phyloP scores from a whole-genome alignment of 2,329 filamentous ascomycete species.

The Drechslerella coelobrocha region DNA sequence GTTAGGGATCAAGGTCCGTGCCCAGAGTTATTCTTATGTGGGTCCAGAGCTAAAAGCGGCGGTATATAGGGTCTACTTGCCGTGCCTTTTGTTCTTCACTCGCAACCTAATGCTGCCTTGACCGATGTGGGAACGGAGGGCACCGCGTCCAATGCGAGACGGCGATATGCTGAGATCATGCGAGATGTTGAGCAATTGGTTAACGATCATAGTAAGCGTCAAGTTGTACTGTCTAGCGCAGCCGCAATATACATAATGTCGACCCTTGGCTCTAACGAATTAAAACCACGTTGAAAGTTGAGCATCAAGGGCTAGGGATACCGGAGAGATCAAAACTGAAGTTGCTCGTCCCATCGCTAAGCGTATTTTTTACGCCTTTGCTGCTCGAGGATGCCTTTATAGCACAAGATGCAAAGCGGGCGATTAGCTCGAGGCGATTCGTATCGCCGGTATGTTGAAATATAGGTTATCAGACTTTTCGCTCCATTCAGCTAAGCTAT shows the following conservation, averaged over 20 bases:
- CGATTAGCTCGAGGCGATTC: constrained; percentile 88
- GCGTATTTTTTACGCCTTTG: constrained; percentile 90
- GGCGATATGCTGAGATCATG: constrained; percentile 94
- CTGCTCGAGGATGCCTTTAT: constrained; percentile 88
- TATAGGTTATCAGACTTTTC: background rate
- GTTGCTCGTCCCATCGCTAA: constrained; percentile 86
- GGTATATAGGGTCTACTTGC: constrained; percentile 75
- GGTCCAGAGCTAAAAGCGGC: background rate
- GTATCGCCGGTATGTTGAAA: constrained; percentile 70
- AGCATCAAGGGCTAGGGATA: constrained; percentile 70
- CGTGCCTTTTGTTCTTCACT: constrained; percentile 94
- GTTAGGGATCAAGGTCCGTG: constrained; percentile 29
- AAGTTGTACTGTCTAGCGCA: background rate
- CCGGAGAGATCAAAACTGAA: constrained; percentile 85
- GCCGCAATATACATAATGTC: background rate
- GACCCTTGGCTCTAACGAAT: background rate
- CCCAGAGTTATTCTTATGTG: background rate
- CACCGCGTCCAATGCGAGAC: constrained; percentile 80
- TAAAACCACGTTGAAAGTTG: constrained; percentile 62
- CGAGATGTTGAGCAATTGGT: constrained; percentile 90
- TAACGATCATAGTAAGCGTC: constrained; percentile 78
- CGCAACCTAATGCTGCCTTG: constrained; percentile 87
- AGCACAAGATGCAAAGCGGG: constrained; percentile 83
- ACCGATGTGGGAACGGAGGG: constrained; percentile 69
- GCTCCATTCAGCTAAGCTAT: background rate